These are phyloP conservation scores for Setaria italica DNA, from an alignment of 202 grass and related monocot species.

Conservation along the genomic window DNA sequence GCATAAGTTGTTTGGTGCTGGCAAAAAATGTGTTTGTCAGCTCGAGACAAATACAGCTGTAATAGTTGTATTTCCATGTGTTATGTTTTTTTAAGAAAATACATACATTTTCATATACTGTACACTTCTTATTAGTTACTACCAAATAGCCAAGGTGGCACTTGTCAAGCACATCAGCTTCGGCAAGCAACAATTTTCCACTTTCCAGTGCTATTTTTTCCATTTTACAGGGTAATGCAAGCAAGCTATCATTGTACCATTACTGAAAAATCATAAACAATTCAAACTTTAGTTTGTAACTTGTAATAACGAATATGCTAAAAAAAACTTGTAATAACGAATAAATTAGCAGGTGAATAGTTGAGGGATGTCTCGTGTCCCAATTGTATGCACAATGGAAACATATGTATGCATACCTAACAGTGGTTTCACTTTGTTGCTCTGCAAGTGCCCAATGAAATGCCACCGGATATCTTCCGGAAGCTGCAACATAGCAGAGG, in stretches of 20 bases:
- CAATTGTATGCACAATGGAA: neutral
- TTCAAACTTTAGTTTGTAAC: neutral
- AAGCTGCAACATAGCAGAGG: conserved; percentile 58
- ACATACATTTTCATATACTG: neutral
- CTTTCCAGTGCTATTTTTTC: neutral
- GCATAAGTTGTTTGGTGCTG: neutral
- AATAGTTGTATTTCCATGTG: neutral
- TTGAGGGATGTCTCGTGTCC: neutral
- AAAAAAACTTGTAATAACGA: too few relatives aligned
- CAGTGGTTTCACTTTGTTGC: conserved; percentile 87
- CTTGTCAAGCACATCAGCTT: neutral
- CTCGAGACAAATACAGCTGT: neutral
- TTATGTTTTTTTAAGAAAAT: too few relatives aligned
- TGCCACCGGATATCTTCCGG: conserved; percentile 80
- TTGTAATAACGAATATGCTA: too few relatives aligned
- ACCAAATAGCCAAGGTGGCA: neutral
- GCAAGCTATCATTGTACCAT: neutral
- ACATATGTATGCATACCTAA: conserved; percentile 52
- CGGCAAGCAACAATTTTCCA: neutral
- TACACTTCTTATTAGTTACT: neutral
- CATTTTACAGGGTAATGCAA: neutral
- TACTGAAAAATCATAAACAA: neutral
- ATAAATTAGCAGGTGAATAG: neutral
- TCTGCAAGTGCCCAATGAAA: conserved; percentile 87
- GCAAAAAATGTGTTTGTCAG: neutral